Evolutionary conservation across 257 asterid species (phyloP), one percentile per base, ranked within the genome.

Genomic region (Plectranthus barbatus): DNA sequence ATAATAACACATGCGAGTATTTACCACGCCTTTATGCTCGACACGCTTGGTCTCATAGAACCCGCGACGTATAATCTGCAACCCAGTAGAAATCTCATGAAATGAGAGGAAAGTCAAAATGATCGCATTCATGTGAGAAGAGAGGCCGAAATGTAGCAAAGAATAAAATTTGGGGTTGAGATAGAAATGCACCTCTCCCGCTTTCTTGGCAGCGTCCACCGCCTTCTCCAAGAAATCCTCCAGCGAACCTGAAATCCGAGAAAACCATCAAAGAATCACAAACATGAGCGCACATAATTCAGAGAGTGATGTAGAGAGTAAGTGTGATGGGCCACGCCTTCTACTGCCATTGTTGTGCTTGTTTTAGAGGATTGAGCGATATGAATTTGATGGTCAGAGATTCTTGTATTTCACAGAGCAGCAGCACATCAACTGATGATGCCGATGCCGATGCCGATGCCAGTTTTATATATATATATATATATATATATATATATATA

Each of bases 21-120:
- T 59, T 69, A 88, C 96, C 93, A 19, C 45, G 72, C 96, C 93
- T 77, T 89, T 89, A 71, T 89, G 96, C 83, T 89, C 93, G 54
- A 89, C 91, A 31, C 56, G 71, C 86, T 86, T 89, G 29, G 79
- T 82, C 85, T 77, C 65, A 61, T 84, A 72, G 69, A 88, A 88
- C 42, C 86, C 95, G 24, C 55, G 33, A 1, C 91, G 93, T 62
- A 89, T 89, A 56, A 89, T 39, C 96, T 88, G 79, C 56, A 64
- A 70, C 17, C 55, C 76, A 58, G 56, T 63, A 5, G 19, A 54
- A 55, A 40, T 14, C n/a, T 39, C 13, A 37, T 31, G 33, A 4
- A 56, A 56, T 49, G 11, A 66, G 13, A 72, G n/a, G 54, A 9
- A 40, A 29, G 55, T 54, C 45, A 66, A 65, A 52, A 11, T 17